These are phyloP conservation scores for Sclerotinia sclerotiorum DNA, from an alignment of 2,329 filamentous ascomycete species.

Conservation along the genomic window DNA sequence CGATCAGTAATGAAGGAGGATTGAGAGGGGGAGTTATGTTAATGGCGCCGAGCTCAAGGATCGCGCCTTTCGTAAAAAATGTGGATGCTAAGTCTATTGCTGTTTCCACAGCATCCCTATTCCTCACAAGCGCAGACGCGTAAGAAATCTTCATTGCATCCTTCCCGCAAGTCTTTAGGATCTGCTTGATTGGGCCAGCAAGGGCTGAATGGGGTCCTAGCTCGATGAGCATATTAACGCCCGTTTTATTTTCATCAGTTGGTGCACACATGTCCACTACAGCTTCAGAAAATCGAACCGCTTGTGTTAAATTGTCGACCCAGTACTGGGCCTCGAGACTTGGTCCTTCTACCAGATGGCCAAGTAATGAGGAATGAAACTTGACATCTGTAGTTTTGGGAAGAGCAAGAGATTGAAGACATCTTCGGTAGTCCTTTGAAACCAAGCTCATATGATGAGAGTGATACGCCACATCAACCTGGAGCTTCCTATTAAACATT, in stretches of 20 bases:
- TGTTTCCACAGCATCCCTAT: slow-evolving; percentile 27
- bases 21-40: slow-evolving; percentile 46
- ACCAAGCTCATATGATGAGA: slow-evolving; percentile 24
- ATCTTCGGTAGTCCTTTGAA: slow-evolving; percentile 18
- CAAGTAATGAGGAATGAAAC: slow-evolving; percentile 48
- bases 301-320: slow-evolving; percentile 47
- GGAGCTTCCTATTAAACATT: slow-evolving; percentile 31
- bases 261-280: slow-evolving; percentile 37
- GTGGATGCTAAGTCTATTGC: slow-evolving; percentile 27
- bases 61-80: slow-evolving; percentile 27
- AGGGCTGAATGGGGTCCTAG: slow-evolving; percentile 32
- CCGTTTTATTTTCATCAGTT: slow-evolving; percentile 28
- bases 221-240: slow-evolving; percentile 31
- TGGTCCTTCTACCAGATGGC: slow-evolving; percentile 27
- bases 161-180: slow-evolving; percentile 43
- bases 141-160: slow-evolving; percentile 43
- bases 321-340: slow-evolving; percentile 46
- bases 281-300: slow-evolving; percentile 47
- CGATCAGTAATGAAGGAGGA: slow-evolving; percentile 15
- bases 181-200: slow-evolving; percentile 33
- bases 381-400: slow-evolving; percentile 22
- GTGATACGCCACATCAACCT: slow-evolving; percentile 23
- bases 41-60: slow-evolving; percentile 48
- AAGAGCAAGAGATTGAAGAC: slow-evolving; percentile 13
- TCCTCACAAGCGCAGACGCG: slow-evolving; percentile 25